Conservation (phyloP, 495 filamentous ascomycete genomes). For the Penicillium coprophilum region DNA sequence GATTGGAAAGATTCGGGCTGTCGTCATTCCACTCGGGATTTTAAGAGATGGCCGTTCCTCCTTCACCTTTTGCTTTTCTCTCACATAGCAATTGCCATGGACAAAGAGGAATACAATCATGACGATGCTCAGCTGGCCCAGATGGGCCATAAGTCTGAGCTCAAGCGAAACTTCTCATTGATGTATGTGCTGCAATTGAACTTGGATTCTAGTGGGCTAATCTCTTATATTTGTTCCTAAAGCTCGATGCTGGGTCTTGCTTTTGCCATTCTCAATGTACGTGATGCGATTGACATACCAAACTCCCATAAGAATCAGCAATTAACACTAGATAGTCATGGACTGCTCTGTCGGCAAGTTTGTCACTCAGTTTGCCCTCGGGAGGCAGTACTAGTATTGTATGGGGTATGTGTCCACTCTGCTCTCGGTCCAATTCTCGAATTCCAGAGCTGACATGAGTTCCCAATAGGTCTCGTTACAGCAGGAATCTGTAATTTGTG, state of each 20-base stretch:
- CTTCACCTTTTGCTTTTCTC: constrained; percentile 2
- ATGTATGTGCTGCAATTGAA: constrained; percentile 31
- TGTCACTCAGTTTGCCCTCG: constrained; percentile 49
- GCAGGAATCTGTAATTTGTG: constrained; percentile 72
- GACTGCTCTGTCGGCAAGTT: constrained; percentile 52
- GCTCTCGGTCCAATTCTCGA: neutral
- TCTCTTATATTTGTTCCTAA: neutral
- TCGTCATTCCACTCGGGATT: constrained; percentile 10
- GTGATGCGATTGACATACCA: constrained; percentile 8
- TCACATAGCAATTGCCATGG: constrained; percentile 20
- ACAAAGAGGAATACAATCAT: constrained; percentile 24
- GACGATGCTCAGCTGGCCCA: constrained; percentile 58
- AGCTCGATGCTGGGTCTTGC: constrained; percentile 55
- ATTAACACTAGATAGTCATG: constrained; percentile 39
- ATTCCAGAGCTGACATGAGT: neutral
- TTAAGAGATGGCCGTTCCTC: constrained; percentile 10
- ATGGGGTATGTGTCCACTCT: constrained; percentile 40
- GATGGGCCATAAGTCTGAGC: constrained; percentile 64
- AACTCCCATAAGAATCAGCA: constrained; percentile 8
- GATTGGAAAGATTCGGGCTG: constrained; percentile 12
- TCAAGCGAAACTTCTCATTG: constrained; percentile 58
- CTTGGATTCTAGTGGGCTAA: too few relatives aligned
- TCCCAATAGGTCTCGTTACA: constrained; percentile 55
- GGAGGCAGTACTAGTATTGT: constrained; percentile 50
- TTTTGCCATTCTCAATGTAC: constrained; percentile 54